Percentiles rank a stretch among this genome's conserved stretches.
phyloP scores from a whole-genome alignment of 176 grass and related monocot genomes.

The Poa annua region DNA sequence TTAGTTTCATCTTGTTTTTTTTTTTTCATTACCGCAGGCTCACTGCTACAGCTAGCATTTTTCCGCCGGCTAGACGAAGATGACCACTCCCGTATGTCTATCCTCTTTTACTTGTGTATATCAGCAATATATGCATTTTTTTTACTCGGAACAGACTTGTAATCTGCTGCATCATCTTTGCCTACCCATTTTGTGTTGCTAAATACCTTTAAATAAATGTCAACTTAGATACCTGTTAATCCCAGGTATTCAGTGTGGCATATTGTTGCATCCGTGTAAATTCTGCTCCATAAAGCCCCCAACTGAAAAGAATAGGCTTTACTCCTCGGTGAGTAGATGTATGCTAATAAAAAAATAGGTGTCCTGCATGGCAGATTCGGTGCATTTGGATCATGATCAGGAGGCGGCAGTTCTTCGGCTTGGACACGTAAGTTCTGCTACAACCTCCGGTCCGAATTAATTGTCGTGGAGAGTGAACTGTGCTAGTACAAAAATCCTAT shows the following conservation, averaged over 20 bases:
- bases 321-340: neutral
- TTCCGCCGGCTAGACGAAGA: slow-evolving; percentile 33
- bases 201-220: slow-evolving; percentile 2
- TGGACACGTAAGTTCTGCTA: slow-evolving; percentile 51
- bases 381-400: slow-evolving; percentile 50
- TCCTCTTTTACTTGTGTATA: slow-evolving; percentile 3
- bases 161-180: neutral
- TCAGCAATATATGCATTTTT: neutral
- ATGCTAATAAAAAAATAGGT: slow-evolving; percentile 7
- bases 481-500: too few relatives aligned
- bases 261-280: neutral
- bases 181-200: slow-evolving; percentile 3
- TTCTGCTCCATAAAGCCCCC: neutral
- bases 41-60: slow-evolving; percentile 62
- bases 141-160: neutral
- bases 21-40: slow-evolving; percentile 52
- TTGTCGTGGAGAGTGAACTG: too few relatives aligned
- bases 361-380: slow-evolving; percentile 35
- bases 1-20: slow-evolving; percentile 28
- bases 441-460: too few relatives aligned
- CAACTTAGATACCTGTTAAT: neutral
- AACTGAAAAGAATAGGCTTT: neutral
- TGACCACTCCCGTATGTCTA: slow-evolving; percentile 45
- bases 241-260: neutral
- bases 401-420: slow-evolving; percentile 57